These are phyloP conservation scores for Strobilomyces confusus DNA, from an alignment of 768 basidiomycete genomes.

Conservation along the genomic window DNA sequence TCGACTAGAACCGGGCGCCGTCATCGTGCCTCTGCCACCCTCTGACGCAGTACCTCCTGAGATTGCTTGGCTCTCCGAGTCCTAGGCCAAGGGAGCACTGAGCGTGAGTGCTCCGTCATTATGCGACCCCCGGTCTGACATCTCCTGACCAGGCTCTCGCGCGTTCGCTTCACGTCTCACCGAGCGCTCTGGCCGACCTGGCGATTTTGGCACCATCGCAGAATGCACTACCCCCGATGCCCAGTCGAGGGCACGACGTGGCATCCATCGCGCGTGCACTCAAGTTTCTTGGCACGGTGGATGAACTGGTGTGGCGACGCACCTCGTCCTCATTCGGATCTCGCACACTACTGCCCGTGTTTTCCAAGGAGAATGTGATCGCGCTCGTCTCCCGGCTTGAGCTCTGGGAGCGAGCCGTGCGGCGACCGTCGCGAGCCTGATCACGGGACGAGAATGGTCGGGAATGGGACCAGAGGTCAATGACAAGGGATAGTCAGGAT, in stretches of 20 bases:
- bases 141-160: constrained; percentile 10
- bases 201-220: background rate
- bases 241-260: constrained; percentile 11
- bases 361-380: constrained; percentile 24
- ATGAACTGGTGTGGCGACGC: constrained; percentile 29
- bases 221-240: background rate
- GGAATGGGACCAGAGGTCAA: no score
- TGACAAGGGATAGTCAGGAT: no score
- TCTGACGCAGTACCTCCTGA: constrained; percentile 9
- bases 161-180: constrained; percentile 13
- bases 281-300: constrained; percentile 23
- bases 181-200: background rate
- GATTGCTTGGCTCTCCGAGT: constrained; percentile 20
- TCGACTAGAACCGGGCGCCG: background rate
- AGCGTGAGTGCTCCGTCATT: constrained; percentile 12
- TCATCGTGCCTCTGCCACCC: background rate
- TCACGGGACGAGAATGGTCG: no score
- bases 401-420: constrained; percentile 27
- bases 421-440: constrained; percentile 17
- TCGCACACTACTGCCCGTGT: constrained; percentile 11
- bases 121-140: background rate
- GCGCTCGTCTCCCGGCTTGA: constrained; percentile 24
- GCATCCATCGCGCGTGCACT: constrained; percentile 22
- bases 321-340: constrained; percentile 5
- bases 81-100: constrained; percentile 19